Conservation (phyloP, 306 rosid species). For the Sphenostylis stenocarpa region DNA sequence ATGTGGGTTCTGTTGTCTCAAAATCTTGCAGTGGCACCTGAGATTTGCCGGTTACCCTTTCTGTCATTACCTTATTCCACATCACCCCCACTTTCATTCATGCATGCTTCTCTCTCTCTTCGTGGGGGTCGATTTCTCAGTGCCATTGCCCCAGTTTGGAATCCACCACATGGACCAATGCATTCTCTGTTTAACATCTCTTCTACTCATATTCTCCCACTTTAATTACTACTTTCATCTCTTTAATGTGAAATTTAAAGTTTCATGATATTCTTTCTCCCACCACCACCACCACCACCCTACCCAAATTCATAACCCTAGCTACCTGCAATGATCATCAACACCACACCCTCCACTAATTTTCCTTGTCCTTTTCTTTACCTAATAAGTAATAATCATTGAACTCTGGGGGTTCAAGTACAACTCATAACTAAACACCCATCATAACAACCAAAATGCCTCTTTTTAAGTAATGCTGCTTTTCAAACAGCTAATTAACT, state of each 20-base stretch:
- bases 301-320: no score
- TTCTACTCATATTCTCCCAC: conserved; percentile 2
- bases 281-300: no score
- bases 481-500: conserved; percentile 22
- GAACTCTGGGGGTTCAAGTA: conserved; percentile 5
- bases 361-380: background rate
- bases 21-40: conserved; percentile 41
- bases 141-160: conserved; percentile 9
- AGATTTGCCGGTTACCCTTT: conserved; percentile 41
- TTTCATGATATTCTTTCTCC: no score
- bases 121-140: conserved; percentile 12
- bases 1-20: conserved; percentile 36
- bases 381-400: conserved; percentile 7
- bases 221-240: no score
- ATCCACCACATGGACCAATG: conserved; percentile 26
- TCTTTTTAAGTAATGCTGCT: conserved; percentile 21
- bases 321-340: background rate
- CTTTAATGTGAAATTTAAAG: no score
- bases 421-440: conserved; percentile 36
- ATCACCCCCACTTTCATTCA: conserved; percentile 39
- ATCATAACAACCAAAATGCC: conserved; percentile 37
- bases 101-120: background rate
- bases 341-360: background rate
- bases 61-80: conserved; percentile 36
- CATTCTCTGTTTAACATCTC: background rate